These are phyloP conservation scores for Pythium insidiosum DNA, from an alignment of 352 stramenopile species.

Conservation along the genomic window DNA sequence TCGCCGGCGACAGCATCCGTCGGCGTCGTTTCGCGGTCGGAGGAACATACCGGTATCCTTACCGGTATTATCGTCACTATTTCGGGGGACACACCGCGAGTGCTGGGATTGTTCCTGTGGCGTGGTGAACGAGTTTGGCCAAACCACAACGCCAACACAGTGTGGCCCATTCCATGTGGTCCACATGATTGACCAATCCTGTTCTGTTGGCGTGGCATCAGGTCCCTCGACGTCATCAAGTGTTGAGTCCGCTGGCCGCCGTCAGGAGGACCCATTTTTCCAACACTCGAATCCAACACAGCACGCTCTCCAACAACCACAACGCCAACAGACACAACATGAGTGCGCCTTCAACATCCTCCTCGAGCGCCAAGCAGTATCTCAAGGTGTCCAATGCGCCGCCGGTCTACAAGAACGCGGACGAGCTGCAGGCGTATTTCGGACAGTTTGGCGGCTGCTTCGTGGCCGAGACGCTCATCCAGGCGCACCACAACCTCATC, in stretches of 20 bases:
- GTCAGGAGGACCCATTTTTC: too few species aligned
- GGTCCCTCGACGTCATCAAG: too few species aligned
- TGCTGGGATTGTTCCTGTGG: conserved; percentile 11
- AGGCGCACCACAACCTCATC: conserved; percentile 94
- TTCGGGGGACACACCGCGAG: conserved; percentile 2
- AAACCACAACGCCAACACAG: conserved; percentile 8
- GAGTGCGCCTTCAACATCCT: too few species aligned
- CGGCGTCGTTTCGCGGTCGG: background rate
- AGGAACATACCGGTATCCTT: conserved; percentile 8
- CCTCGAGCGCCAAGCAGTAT: conserved; percentile 28
- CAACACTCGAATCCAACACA: too few species aligned
- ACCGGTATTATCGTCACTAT: conserved; percentile 13
- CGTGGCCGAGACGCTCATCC: conserved; percentile 96
- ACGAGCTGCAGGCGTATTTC: conserved; percentile 82
- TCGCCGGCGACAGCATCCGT: too few species aligned
- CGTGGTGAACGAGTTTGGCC: conserved; percentile 7
- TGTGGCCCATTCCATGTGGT: conserved; percentile 2
- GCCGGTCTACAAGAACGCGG: conserved; percentile 46
- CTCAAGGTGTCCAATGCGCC: conserved; percentile 71
- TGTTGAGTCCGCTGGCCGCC: too few species aligned
- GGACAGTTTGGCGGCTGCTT: conserved; percentile 95
- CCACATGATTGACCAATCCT: too few species aligned
- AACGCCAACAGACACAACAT: conserved; percentile 7
- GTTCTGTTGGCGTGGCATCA: too few species aligned
- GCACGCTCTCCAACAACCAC: too few species aligned